Percentiles rank a stretch among this genome's conserved stretches.
These are phyloP conservation scores for Avicennia marina DNA, from an alignment of 257 asterid genomes.

Conservation along the genomic window DNA sequence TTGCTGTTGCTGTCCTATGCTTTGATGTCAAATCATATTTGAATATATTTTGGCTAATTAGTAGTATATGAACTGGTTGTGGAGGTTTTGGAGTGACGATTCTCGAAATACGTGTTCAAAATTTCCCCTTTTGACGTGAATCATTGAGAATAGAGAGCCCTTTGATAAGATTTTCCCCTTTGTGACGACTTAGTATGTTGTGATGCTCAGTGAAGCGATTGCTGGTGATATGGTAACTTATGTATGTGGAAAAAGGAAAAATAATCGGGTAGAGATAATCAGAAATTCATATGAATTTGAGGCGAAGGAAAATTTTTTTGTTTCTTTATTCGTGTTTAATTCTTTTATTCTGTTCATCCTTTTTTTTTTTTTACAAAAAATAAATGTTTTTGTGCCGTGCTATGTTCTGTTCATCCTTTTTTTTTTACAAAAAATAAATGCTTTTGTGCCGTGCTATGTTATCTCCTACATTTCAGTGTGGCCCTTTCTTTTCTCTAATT, in stretches of 20 bases:
- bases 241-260: background rate
- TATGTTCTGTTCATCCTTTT: too few relatives aligned
- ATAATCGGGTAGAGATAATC: background rate
- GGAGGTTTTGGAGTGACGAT: background rate
- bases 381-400: too few relatives aligned
- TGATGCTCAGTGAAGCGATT: slow-evolving; percentile 5
- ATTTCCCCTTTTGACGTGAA: slow-evolving; percentile 15
- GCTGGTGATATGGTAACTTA: background rate
- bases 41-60: background rate
- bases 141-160: background rate
- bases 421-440: too few relatives aligned
- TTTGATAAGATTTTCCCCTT: background rate
- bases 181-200: background rate
- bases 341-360: background rate
- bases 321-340: background rate
- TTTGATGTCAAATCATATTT: background rate
- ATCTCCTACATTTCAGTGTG: background rate
- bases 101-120: too few relatives aligned
- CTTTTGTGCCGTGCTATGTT: too few relatives aligned
- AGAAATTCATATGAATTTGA: slow-evolving; percentile 3
- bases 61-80: slow-evolving; percentile 1
- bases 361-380: background rate
- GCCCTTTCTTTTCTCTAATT: too few relatives aligned
- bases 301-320: background rate
- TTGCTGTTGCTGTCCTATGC: background rate